A percentile compares a stretch with the other conserved stretches of the same genome.
Conservation (phyloP, 2,329 filamentous ascomycete species). For the Aureobasidium sp. region DNA sequence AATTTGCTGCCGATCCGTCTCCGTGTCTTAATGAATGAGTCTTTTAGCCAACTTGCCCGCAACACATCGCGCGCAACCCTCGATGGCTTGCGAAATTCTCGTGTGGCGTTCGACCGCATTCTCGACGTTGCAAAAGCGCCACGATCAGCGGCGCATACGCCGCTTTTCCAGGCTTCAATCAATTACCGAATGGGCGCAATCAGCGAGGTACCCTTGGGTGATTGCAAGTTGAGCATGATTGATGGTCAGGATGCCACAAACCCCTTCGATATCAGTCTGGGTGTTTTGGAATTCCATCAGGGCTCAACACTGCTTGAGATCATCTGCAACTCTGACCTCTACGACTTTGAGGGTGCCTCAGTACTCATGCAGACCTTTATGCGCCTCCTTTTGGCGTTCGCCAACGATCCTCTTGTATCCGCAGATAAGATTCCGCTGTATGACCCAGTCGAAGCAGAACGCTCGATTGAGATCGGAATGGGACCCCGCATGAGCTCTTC, state of each 20-base stretch:
- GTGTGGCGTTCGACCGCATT: conserved; percentile 30
- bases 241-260: background rate
- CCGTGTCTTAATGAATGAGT: conserved; percentile 7
- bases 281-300: too few relatives aligned
- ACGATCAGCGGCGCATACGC: conserved; percentile 24
- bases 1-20: conserved; percentile 36
- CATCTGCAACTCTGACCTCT: too few relatives aligned
- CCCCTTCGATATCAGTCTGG: background rate
- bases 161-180: conserved; percentile 33
- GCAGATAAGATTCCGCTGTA: too few relatives aligned
- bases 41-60: conserved; percentile 20
- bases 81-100: conserved; percentile 24
- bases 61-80: conserved; percentile 19
- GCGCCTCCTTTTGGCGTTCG: too few relatives aligned
- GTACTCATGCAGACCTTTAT: too few relatives aligned
- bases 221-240: background rate
- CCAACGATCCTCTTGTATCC: too few relatives aligned
- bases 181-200: conserved; percentile 23
- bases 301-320: too few relatives aligned
- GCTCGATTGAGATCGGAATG: background rate
- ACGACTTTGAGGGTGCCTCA: too few relatives aligned
- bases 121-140: conserved; percentile 24
- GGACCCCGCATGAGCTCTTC: too few relatives aligned
- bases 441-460: too few relatives aligned
- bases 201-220: too few relatives aligned